Evolutionary conservation across 805 yeast species (phyloP), one percentile per base, ranked within the genome.

Genomic region (Cyberlindnera mycetangii): DNA sequence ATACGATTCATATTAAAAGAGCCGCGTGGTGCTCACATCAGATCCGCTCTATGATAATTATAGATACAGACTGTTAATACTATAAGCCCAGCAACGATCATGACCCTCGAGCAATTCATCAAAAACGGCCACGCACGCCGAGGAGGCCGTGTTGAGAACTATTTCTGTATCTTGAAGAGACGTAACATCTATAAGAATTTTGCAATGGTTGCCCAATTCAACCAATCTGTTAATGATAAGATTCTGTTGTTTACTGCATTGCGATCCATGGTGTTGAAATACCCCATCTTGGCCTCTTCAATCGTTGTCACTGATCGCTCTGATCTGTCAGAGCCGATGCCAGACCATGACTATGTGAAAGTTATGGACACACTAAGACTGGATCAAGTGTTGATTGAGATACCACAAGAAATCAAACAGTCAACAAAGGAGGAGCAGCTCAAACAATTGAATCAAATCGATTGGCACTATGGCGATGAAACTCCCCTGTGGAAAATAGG

Each of bases 131-230:
- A 54, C 39, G 54, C 55, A 7, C 47, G 60, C 27, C 45, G 58
- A 11, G 45, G 50, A 24, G 59, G 59, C 10, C 34, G 49, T 15
- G 42, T 54, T 5, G 60, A 56, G 45, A 56, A 56, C 45, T 56
- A 48, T 42, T 56, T 56, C 40, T 47, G 50, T 6, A 19, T 49
- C 16, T 28, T 50, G 2, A 52, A 50, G 31, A 41, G 59, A 25
- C 54, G 48, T 11, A 22, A 49, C 19, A 33, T 56, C 14, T 55
- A 51, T 39, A 55, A 50, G 41, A 48, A 49, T 42, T 56, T 55
- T 28, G 35, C 44, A 10, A n/a, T 56, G 3, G 34, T 50, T 1
- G 46, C 46, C 10, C 30, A 37, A 1, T 56, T 53, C 39, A 48
- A 50, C 39, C 31, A 24, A 7, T 34, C 39, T 2, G 31, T 55